Evolutionary conservation across 164 flowering plant species (phyloP), one percentile per base, ranked within the genome.

Genomic region (Annona cherimola): DNA sequence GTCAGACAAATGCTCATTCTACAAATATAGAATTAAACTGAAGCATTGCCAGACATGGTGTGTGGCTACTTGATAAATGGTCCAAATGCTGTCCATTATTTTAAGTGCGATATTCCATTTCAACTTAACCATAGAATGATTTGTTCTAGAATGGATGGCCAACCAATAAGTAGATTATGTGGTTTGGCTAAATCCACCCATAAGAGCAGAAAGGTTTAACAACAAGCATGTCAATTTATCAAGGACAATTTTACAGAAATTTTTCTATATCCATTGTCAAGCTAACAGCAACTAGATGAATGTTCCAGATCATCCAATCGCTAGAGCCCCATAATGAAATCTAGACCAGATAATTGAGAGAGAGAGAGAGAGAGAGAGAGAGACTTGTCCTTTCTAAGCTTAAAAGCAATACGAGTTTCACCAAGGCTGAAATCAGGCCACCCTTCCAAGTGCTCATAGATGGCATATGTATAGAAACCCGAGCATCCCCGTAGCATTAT

Each of bases 381-480:
- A 46, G 2, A 95, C 99, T 84, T 86, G 85, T 96, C 93, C 77
- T 96, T 89, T 41, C 90, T 75, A 62, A 96, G 95, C 82, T 90
- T 93, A 86, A 93, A 96, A 19, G 87, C 88, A 18, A 92, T 84
- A 71, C 97, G 79, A 11, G 91, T 85, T 74, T 87, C 85, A 5
- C 76, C 82, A 46, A 93, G 62, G 69, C 72, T 77, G 75, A 93
- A 85, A 71, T 74, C 93, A 42, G 98, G 98, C 97, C 95, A 91
- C 42, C 84, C 95, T 74, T 85, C 78, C 39, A 89, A 75, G 75
- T 88, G 98, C 80, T 93, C 99, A 68, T 89, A 96, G 18, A 91
- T 89, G 11, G 86, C 94, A 71, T 93, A 96, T 0, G 93, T 79
- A 78, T 93, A 96, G 81, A 96, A 89, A 5, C 99, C 99, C 0